Conservation (phyloP, 352 stramenopile species). For the Globisporangium barbulae region DNA sequence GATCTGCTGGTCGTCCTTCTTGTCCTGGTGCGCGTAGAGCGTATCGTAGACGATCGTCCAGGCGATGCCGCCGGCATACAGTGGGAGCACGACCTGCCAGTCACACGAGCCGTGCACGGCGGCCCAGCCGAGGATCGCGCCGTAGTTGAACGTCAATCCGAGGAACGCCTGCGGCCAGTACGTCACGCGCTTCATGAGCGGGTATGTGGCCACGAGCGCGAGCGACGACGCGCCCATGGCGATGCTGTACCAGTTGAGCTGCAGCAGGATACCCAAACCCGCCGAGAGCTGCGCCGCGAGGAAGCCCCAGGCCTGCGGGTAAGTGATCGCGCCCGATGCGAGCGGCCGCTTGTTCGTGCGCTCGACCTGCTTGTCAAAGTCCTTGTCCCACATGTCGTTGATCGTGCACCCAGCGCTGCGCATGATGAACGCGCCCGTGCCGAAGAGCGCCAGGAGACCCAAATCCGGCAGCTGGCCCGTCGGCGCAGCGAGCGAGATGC, state of each 20-base stretch:
- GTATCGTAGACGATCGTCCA: slow-evolving; percentile 99
- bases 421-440: slow-evolving; percentile 95
- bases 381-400: slow-evolving; percentile 99
- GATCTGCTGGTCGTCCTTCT: slow-evolving; percentile 95
- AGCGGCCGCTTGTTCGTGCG: slow-evolving; percentile 94
- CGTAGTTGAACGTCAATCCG: slow-evolving; percentile 98
- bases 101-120: slow-evolving; percentile 82
- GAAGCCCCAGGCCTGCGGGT: slow-evolving; percentile 90
- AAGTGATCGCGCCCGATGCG: slow-evolving; percentile 88
- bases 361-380: slow-evolving; percentile 95
- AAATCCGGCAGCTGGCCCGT: slow-evolving; percentile 76
- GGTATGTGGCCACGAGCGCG: slow-evolving; percentile 94
- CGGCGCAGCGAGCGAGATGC: slow-evolving; percentile 92
- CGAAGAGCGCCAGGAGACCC: slow-evolving; percentile 78
- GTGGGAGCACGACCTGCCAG: slow-evolving; percentile 88
- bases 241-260: slow-evolving; percentile 95
- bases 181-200: slow-evolving; percentile 97
- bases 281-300: slow-evolving; percentile 91
- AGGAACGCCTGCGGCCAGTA: slow-evolving; percentile 97
- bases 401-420: slow-evolving; percentile 97
- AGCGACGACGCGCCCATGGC: slow-evolving; percentile 91
- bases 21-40: slow-evolving; percentile 98
- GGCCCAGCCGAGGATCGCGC: slow-evolving; percentile 93
- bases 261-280: slow-evolving; percentile 92
- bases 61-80: slow-evolving; percentile 93